phyloP scores from a whole-genome alignment of 2,329 filamentous ascomycete genomes.

The Mycocentrospora acerina region DNA sequence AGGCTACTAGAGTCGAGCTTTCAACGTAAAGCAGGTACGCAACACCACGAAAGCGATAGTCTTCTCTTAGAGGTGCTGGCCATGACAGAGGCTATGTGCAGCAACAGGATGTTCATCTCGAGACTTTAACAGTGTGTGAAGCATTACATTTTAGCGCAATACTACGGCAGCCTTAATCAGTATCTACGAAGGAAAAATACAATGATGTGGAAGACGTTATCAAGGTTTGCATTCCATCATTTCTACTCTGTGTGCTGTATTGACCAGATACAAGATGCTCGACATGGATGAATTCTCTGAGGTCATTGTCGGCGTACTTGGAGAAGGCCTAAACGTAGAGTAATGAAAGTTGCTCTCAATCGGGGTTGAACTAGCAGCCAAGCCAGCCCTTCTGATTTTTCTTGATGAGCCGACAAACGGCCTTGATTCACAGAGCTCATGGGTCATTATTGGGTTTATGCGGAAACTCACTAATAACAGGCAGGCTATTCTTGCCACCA shows the following conservation, averaged over 20 bases:
- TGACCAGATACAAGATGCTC: no score
- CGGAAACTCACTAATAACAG: conserved; percentile 56
- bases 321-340: conserved; percentile 59
- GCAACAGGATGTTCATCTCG: conserved; percentile 60
- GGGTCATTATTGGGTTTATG: conserved; percentile 61
- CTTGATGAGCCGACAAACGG: conserved; percentile 72
- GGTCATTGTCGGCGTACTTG: conserved; percentile 58
- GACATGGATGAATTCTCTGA: conserved; percentile 62
- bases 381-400: conserved; percentile 69
- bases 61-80: no score
- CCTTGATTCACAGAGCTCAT: conserved; percentile 56
- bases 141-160: conserved; percentile 60
- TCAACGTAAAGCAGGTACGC: conserved; percentile 69
- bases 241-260: no score
- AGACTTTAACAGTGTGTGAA: conserved; percentile 60
- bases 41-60: background rate
- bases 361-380: conserved; percentile 53
- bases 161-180: conserved; percentile 57
- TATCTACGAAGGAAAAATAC: conserved; percentile 56
- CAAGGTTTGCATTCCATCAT: no score
- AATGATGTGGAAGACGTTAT: conserved; percentile 62
- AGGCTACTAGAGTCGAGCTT: conserved; percentile 71
- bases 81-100: conserved; percentile 1
- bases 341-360: conserved; percentile 64
- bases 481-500: conserved; percentile 46